A percentile compares a stretch with the other conserved stretches of the same genome.
Conservation (phyloP, 1,284 basidiomycete species). For the Naganishia liquefaciens region DNA sequence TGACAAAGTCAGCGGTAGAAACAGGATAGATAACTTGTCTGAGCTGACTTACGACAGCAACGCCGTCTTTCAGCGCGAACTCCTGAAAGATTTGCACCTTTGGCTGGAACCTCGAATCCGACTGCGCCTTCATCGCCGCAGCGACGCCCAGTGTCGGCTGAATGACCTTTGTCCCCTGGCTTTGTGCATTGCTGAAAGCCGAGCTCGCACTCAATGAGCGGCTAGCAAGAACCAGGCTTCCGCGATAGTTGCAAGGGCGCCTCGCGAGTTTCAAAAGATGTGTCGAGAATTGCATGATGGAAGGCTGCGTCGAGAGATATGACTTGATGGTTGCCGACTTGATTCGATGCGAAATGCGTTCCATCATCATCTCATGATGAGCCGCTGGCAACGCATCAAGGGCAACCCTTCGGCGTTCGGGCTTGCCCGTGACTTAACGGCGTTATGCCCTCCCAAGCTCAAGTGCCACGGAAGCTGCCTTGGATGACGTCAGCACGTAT, state of each 20-base stretch:
- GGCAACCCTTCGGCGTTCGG: not conserved
- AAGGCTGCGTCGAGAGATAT: not conserved
- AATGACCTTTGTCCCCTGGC: conserved; percentile 19
- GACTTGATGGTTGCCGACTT: too few species aligned
- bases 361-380: too few species aligned
- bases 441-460: conserved; percentile 7
- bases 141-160: conserved; percentile 31
- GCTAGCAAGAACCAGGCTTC: not conserved
- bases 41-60: conserved; percentile 41
- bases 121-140: conserved; percentile 30
- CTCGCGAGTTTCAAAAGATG: not conserved
- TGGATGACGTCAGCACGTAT: too few species aligned
- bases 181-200: conserved; percentile 2
- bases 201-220: not conserved
- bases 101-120: conserved; percentile 27
- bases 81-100: conserved; percentile 47
- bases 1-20: not conserved
- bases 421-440: conserved; percentile 2
- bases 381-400: too few species aligned
- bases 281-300: not conserved
- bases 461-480: too few species aligned
- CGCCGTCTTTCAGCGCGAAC: conserved; percentile 49
- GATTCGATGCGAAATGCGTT: too few species aligned
- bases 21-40: not conserved
- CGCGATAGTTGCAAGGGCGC: not conserved